Conservation (phyloP, 805 yeast species). For the Pichia kluyveri region DNA sequence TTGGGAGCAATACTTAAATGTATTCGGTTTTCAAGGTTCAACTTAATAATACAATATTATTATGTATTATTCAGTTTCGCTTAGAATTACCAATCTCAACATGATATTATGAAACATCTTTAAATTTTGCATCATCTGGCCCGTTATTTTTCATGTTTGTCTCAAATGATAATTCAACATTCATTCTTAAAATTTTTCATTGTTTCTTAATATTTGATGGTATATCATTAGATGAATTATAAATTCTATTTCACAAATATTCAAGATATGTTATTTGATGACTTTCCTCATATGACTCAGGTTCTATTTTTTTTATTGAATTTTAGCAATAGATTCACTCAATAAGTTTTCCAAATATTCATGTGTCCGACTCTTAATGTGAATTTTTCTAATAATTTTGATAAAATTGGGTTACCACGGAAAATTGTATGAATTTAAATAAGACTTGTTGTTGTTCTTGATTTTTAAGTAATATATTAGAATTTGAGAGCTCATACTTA, state of each 20-base stretch:
- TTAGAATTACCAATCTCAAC: too few species aligned
- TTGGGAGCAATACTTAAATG: too few species aligned
- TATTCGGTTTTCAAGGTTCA: too few species aligned
- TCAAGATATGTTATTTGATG: conserved; percentile 33
- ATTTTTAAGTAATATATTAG: background rate
- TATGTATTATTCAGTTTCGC: too few species aligned
- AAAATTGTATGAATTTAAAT: conserved; percentile 41
- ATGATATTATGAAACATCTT: conserved; percentile 35
- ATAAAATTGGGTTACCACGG: conserved; percentile 76
- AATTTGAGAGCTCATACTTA: conserved; percentile 13
- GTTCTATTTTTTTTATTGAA: conserved; percentile 36
- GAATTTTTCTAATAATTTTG: conserved; percentile 73
- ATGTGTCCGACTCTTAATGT: conserved; percentile 69
- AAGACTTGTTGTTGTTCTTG: background rate
- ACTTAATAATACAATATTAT: too few species aligned
- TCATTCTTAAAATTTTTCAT: conserved; percentile 51
- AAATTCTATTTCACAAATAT: conserved; percentile 59
- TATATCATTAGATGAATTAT: conserved; percentile 59
- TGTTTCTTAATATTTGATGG: conserved; percentile 61
- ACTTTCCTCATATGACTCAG: conserved; percentile 28
- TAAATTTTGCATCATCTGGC: conserved; percentile 33
- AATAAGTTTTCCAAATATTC: conserved; percentile 67
- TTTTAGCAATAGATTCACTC: conserved; percentile 53
- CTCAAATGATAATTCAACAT: conserved; percentile 50
- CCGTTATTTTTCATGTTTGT: conserved; percentile 17